phyloP scores from a whole-genome alignment of 1,139 yeast genomes.

The Blastobotrys raffinosifermentans region DNA sequence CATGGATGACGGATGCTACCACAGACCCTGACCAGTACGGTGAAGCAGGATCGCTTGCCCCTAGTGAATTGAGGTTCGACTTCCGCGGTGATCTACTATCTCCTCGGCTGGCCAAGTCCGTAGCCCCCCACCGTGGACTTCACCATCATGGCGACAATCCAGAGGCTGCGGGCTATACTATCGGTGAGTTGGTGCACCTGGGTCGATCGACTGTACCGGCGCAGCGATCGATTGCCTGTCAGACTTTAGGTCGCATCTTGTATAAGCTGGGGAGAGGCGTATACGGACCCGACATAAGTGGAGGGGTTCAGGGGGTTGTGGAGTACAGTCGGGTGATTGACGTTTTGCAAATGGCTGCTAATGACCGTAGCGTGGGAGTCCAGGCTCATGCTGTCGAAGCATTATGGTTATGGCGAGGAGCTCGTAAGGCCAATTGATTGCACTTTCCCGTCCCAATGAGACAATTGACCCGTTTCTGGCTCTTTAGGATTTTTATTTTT shows the following conservation, averaged over 20 bases:
- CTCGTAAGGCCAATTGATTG: too few species aligned
- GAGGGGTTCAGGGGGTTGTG: slow-evolving; percentile 69
- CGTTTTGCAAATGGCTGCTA: slow-evolving; percentile 68
- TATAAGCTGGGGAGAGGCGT: slow-evolving; percentile 62
- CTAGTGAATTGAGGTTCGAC: slow-evolving; percentile 68
- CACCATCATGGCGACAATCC: slow-evolving; percentile 93
- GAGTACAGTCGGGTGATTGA: slow-evolving; percentile 64
- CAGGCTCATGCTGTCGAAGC: slow-evolving; percentile 88
- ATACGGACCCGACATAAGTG: slow-evolving; percentile 47
- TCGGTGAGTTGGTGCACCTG: slow-evolving; percentile 73
- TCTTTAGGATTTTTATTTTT: too few species aligned
- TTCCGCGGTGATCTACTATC: slow-evolving; percentile 75
- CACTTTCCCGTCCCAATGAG: too few species aligned
- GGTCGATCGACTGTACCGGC: slow-evolving; percentile 75
- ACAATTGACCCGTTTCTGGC: too few species aligned
- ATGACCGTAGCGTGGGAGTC: slow-evolving; percentile 54
- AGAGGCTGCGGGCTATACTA: slow-evolving; percentile 85
- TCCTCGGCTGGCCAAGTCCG: slow-evolving; percentile 38
- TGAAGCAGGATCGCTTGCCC: slow-evolving; percentile 11
- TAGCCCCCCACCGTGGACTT: slow-evolving; percentile 61
- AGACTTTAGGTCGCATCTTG: slow-evolving; percentile 78
- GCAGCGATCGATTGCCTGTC: slow-evolving; percentile 81
- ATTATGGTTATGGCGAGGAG: slow-evolving; percentile 91
- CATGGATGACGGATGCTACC: slow-evolving; percentile 67
- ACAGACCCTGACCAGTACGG: slow-evolving; percentile 28